Percentiles rank a stretch among this genome's conserved stretches.
These are phyloP conservation scores for Termitomyces sp. DNA, from an alignment of 768 basidiomycete genomes.

Conservation along the genomic window DNA sequence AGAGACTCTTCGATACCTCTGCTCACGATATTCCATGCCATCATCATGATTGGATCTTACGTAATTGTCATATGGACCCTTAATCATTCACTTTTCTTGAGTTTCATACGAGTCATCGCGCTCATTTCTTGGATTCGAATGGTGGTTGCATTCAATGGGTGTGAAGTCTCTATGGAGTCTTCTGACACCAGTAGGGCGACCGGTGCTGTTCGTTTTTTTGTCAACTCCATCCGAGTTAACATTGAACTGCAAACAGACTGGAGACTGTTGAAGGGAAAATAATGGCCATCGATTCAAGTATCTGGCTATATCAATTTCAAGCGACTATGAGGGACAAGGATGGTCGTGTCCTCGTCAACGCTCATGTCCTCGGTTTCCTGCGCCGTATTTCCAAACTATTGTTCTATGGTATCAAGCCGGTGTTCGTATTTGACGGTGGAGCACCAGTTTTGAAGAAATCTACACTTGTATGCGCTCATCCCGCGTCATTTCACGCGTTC, in stretches of 20 bases:
- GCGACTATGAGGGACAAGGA: conserved; percentile 99
- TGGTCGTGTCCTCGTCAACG: conserved; percentile 85
- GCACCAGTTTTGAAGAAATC: conserved; percentile 86
- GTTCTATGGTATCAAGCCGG: conserved; percentile 97
- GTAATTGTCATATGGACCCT: conserved; percentile 8
- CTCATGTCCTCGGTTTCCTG: conserved; percentile 89
- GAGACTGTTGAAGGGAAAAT: conserved; percentile 95
- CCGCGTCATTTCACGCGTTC: neutral
- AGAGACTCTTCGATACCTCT: conserved; percentile 4
- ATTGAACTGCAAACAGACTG: conserved; percentile 48
- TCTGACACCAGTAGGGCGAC: conserved; percentile 88
- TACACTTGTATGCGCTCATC: conserved; percentile 66
- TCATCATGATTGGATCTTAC: conserved; percentile 12
- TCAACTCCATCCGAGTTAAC: conserved; percentile 4
- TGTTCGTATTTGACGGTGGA: conserved; percentile 98
- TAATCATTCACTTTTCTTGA: neutral
- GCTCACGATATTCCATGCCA: conserved; percentile 10
- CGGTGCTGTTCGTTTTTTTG: conserved; percentile 64
- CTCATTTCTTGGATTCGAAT: conserved; percentile 4
- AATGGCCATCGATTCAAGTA: conserved; percentile 97
- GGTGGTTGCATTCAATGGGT: conserved; percentile 61
- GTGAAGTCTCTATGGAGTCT: conserved; percentile 96
- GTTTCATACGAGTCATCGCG: neutral
- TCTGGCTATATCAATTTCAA: conserved; percentile 99
- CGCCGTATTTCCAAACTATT: conserved; percentile 91